Base-by-base conservation (phyloP, 2,329 filamentous ascomycete genomes). In the Hymenoscyphus fraxineus region DNA sequence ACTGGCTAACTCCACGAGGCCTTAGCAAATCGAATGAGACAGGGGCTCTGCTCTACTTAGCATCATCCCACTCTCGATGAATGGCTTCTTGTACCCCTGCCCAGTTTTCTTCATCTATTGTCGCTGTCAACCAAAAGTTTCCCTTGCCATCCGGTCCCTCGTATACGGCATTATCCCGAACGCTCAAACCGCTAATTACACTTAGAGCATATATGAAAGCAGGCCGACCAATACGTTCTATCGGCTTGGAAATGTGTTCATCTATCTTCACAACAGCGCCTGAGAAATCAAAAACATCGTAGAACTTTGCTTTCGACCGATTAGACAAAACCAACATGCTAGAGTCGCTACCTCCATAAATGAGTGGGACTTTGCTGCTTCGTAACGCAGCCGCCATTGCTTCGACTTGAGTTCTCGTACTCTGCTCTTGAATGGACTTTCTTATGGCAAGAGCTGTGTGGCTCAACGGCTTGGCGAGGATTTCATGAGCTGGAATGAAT, bases 271-370 rank as follows among this genome's bases (percentile, higher is more conserved):
- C 56, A 6, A 55, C 64, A 1, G 27, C 47, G 19, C 39, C 54
- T 13, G 73, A 72, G 59, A 81, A 81, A 68, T 81, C 78, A 6
- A 72, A 69, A 1, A 51, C n/a, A 51, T 75, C 68, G 55, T 75
- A 77, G 27, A 81, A 69, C 44, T 74, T 70, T 7, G 72, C 76
- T 55, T 75, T 75, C 5, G 74, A 70, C 77, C 78, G 79, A 65
- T 81, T 81, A 9, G 73, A 77, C 41, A 77, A 73, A 1, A 69
- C 63, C n/a, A 81, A 61, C 7, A 80, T 70, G 12, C 75, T 40
- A 41, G 72, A 70, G 44, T 73, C 68, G 0, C 75, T 41, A 12
- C 75, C 72, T 5, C 79, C 77, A 40, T 73, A 77, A 76, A 58
- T 0, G 75, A 72, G 1, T 75, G 69, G n/a, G 70, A 63, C 4